Conservation (phyloP, 1,139 yeast species). For the Lodderomyces margitis region DNA sequence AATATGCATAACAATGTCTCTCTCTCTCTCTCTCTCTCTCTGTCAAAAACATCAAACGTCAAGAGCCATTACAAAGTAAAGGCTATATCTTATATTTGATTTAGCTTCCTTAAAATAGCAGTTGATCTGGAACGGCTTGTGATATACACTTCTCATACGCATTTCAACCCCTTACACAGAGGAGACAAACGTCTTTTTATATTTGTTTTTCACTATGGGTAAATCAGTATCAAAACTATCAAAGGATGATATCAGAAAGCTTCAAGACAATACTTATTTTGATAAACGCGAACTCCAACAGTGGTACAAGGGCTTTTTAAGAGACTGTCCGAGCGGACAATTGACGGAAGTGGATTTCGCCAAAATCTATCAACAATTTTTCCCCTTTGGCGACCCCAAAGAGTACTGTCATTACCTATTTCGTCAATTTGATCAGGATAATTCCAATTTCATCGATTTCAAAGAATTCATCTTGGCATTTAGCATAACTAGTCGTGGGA, state of each 20-base stretch:
- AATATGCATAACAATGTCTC: no score
- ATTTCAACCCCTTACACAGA: no score
- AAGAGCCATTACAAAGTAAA: no score
- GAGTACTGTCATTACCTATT: conserved; percentile 89
- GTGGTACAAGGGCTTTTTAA: conserved; percentile 93
- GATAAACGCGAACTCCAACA: conserved; percentile 94
- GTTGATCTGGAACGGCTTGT: background rate
- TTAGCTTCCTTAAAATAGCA: background rate
- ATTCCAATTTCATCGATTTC: conserved; percentile 81
- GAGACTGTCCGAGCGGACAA: conserved; percentile 94
- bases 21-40: no score
- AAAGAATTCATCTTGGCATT: conserved; percentile 89
- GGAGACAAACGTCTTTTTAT: no score
- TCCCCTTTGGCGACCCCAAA: conserved; percentile 97
- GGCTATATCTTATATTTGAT: background rate
- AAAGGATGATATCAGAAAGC: conserved; percentile 81
- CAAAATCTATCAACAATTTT: conserved; percentile 90
- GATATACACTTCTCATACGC: no score
- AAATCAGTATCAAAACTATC: conserved; percentile 91
- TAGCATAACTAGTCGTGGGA: conserved; percentile 86
- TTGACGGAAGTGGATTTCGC: conserved; percentile 84
- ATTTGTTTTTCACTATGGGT: no score
- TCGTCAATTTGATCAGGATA: conserved; percentile 82
- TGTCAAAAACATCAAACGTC: no score
- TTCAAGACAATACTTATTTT: conserved; percentile 85